phyloP scores from a whole-genome alignment of 2,329 filamentous ascomycete genomes.

The Fonsecaea multimorphosa region DNA sequence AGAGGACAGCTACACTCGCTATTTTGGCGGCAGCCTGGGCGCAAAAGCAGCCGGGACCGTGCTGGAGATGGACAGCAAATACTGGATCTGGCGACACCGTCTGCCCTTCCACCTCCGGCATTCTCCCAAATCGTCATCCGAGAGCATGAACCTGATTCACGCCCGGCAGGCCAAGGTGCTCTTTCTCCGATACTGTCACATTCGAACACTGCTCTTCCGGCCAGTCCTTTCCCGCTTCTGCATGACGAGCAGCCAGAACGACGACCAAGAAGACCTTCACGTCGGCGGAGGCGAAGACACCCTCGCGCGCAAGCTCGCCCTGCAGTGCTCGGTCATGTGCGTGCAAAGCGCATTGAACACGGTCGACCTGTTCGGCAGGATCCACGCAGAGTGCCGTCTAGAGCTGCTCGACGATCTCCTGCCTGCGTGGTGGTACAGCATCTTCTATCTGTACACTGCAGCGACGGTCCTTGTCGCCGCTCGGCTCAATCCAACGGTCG shows the following conservation, averaged over 20 bases:
- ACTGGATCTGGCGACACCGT: conserved; percentile 10
- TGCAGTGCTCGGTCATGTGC: conserved; percentile 45
- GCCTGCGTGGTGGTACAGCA: conserved; percentile 49
- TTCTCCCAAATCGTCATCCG: not conserved
- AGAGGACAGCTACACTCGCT: conserved; percentile 8
- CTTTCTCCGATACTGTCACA: conserved; percentile 21
- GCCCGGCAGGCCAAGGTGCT: conserved; percentile 26
- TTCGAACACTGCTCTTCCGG: conserved; percentile 29
- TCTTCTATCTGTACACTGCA: conserved; percentile 47
- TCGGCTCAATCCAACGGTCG: conserved; percentile 33
- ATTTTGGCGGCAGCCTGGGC: conserved; percentile 21
- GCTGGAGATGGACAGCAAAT: conserved; percentile 26
- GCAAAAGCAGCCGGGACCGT: conserved; percentile 18
- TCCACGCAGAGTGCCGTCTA: conserved; percentile 10
- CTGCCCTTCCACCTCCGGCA: conserved; percentile 21
- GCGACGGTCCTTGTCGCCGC: conserved; percentile 46
- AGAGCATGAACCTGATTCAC: not conserved
- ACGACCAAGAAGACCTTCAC: not conserved
- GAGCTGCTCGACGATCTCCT: conserved; percentile 40
- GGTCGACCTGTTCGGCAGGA: conserved; percentile 43
- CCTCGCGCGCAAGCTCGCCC: conserved; percentile 20
- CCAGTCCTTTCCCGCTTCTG: conserved; percentile 27
- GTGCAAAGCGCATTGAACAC: conserved; percentile 45
- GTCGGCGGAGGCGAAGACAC: not conserved
- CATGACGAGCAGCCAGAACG: conserved; percentile 7